Evolutionary conservation across 805 yeast genomes (phyloP).

Genomic region (Metschnikowia bowlesiae): DNA sequence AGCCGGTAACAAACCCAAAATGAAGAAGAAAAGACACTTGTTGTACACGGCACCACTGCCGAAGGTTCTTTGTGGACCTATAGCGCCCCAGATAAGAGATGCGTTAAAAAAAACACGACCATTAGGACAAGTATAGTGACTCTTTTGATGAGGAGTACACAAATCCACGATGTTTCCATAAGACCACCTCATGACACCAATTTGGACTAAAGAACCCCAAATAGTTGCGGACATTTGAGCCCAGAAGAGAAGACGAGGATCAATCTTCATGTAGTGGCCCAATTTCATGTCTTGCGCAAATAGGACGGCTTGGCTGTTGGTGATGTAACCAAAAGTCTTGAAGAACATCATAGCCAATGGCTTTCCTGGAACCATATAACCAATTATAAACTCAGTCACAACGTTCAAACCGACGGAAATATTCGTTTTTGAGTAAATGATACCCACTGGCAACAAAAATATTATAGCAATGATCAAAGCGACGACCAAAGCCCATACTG

Average conservation of each 20-base stretch:
- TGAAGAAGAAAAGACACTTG: conserved; percentile 30
- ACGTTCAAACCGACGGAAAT: conserved; percentile 40
- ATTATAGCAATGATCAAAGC: conserved; percentile 37
- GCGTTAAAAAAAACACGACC: conserved; percentile 41
- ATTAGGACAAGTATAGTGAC: conserved; percentile 37
- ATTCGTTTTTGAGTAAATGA: conserved; percentile 33
- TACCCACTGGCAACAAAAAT: conserved; percentile 38
- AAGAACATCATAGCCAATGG: conserved; percentile 46
- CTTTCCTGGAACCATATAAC: conserved; percentile 45
- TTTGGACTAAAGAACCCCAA: conserved; percentile 38
- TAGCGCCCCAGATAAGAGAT: conserved; percentile 42
- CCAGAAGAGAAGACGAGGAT: conserved; percentile 36
- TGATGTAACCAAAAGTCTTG: conserved; percentile 46
- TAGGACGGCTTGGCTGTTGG: conserved; percentile 45
- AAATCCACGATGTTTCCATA: conserved; percentile 34
- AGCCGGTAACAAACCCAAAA: conserved; percentile 35
- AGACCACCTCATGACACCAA: conserved; percentile 40
- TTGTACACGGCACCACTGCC: conserved; percentile 16
- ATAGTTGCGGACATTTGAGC: conserved; percentile 43
- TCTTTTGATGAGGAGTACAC: conserved; percentile 27
- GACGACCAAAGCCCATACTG: conserved; percentile 37
- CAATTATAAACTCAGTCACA: conserved; percentile 39
- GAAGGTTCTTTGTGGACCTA: conserved; percentile 26
- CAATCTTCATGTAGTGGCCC: conserved; percentile 42
- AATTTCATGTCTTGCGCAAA: conserved; percentile 46